A percentile compares a stretch with the other conserved stretches of the same genome.
Evolutionary conservation across 2,329 filamentous ascomycete genomes (phyloP).

Genomic region (Cryphonectria naterciae): DNA sequence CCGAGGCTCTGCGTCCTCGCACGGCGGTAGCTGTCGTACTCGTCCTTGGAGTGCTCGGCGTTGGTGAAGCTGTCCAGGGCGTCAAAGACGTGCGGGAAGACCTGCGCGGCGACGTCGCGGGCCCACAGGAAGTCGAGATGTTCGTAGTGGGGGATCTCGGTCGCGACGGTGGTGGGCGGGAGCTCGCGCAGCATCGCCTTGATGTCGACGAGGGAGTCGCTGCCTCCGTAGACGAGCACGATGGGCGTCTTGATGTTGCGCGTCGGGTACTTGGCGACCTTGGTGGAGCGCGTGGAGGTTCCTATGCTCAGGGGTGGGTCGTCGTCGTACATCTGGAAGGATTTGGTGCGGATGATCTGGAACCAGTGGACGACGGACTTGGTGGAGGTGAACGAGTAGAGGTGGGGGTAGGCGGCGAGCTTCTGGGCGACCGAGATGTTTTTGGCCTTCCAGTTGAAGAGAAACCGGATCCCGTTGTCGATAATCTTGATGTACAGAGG

Average conservation of each 20-base stretch:
- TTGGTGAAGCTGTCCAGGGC: conserved; percentile 75
- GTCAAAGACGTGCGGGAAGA: conserved; percentile 91
- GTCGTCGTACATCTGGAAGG: conserved; percentile 98
- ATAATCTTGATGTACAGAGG: conserved; percentile 90
- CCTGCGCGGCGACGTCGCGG: conserved; percentile 77
- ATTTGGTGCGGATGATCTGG: conserved; percentile 95
- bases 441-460: conserved; percentile 86
- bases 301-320: conserved; percentile 72
- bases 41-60: conserved; percentile 60
- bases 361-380: conserved; percentile 99
- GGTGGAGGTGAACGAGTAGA: conserved; percentile 95
- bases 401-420: conserved; percentile 89
- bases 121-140: conserved; percentile 98
- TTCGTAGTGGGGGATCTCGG: conserved; percentile 89
- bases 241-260: conserved; percentile 96
- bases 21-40: conserved; percentile 61
- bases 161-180: conserved; percentile 81
- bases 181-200: conserved; percentile 88
- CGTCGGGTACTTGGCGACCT: conserved; percentile 94
- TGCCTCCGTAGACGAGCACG: conserved; percentile 90
- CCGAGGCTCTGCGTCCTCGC: conserved; percentile 56
- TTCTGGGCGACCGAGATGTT: conserved; percentile 91
- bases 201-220: conserved; percentile 93
- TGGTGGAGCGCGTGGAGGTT: conserved; percentile 83
- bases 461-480: conserved; percentile 76